These are phyloP conservation scores for Aspergillus cristatus DNA, from an alignment of 495 filamentous ascomycete species.

Conservation along the genomic window DNA sequence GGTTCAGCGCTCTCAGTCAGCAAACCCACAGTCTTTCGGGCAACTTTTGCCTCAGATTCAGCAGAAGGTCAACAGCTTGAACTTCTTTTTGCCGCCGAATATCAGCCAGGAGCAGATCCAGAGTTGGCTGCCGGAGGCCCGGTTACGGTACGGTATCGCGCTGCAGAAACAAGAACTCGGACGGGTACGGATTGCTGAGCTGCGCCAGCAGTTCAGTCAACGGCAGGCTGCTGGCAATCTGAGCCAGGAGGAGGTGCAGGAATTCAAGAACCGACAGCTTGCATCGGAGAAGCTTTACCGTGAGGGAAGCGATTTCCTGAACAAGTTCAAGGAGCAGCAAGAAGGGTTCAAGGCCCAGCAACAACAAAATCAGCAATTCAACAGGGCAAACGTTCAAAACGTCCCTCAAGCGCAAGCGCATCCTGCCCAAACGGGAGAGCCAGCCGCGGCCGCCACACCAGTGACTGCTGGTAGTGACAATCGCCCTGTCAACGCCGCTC, in stretches of 20 bases:
- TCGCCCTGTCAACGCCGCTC: conserved; percentile 13
- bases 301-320: conserved; percentile 38
- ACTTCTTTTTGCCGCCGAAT: conserved; percentile 39
- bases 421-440: conserved; percentile 10
- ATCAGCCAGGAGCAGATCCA: conserved; percentile 38
- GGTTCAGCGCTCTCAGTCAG: conserved; percentile 27
- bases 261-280: conserved; percentile 33
- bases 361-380: conserved; percentile 31
- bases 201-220: conserved; percentile 28
- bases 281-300: conserved; percentile 37
- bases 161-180: conserved; percentile 45
- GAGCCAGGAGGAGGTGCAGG: conserved; percentile 33
- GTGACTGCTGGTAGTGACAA: conserved; percentile 10
- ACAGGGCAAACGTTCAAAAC: conserved; percentile 9
- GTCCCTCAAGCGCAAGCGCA: conserved; percentile 10
- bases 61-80: conserved; percentile 35
- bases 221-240: conserved; percentile 31
- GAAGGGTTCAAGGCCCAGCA: conserved; percentile 36
- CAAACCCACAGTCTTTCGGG: conserved; percentile 30
- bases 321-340: conserved; percentile 41
- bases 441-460: conserved; percentile 6
- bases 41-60: conserved; percentile 37
- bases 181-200: conserved; percentile 26
- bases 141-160: conserved; percentile 40
- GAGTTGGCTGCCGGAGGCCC: conserved; percentile 43